Evolutionary conservation across 1,139 yeast species (phyloP).

Genomic region (Suhomyces ambrosiae): DNA sequence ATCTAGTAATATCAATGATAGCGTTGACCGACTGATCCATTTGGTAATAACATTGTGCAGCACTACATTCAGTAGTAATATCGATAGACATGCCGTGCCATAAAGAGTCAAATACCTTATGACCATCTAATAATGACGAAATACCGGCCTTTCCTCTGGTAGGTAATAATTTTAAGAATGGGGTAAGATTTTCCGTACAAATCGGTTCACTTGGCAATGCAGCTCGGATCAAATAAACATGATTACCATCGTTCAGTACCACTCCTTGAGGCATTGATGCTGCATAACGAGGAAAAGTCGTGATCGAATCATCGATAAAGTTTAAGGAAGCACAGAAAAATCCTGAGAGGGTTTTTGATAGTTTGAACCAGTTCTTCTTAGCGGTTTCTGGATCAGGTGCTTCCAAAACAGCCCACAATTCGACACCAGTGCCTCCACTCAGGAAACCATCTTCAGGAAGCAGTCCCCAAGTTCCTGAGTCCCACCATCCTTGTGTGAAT

Average conservation of each 20-base stretch:
- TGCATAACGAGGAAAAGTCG: constrained; percentile 64
- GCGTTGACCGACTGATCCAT: constrained; percentile 75
- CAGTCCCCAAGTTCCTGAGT: constrained; percentile 82
- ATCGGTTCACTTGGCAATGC: constrained; percentile 94
- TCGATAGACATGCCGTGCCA: constrained; percentile 97
- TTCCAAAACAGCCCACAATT: constrained; percentile 83
- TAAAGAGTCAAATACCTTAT: constrained; percentile 86
- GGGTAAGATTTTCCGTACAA: constrained; percentile 96
- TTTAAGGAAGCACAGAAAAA: constrained; percentile 94
- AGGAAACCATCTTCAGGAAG: constrained; percentile 70
- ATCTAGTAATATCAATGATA: constrained; percentile 71
- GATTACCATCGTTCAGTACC: constrained; percentile 28
- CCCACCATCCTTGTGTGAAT: constrained; percentile 97
- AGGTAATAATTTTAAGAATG: constrained; percentile 85
- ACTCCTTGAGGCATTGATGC: constrained; percentile 16
- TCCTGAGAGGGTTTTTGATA: constrained; percentile 82
- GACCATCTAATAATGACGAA: constrained; percentile 88
- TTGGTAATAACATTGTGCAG: constrained; percentile 47
- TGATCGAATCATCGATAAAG: constrained; percentile 77
- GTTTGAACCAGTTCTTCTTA: constrained; percentile 63
- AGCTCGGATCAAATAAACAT: constrained; percentile 69
- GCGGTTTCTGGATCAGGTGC: constrained; percentile 61
- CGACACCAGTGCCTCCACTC: constrained; percentile 96
- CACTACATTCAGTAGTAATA: constrained; percentile 57
- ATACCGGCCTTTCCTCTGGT: constrained; percentile 92